Evolutionary conservation across 306 rosid genomes (phyloP).

Genomic region (Citrullus colocynthis): DNA sequence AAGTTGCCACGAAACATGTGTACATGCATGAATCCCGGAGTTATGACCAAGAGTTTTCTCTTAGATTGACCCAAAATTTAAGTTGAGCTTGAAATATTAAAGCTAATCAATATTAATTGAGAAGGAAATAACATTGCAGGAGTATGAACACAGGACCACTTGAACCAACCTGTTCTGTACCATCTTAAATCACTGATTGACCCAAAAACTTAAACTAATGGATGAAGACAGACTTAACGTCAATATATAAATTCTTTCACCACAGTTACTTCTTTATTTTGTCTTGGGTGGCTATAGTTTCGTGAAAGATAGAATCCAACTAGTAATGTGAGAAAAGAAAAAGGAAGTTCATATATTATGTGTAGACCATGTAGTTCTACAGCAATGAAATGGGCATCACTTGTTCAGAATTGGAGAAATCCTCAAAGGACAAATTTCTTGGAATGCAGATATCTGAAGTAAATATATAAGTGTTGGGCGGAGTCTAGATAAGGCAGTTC

Average conservation of each 20-base stretch:
- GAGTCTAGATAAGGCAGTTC: slow-evolving; percentile 4
- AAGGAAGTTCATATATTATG: background rate
- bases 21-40: background rate
- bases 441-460: background rate
- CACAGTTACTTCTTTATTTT: background rate
- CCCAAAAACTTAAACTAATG: too few species aligned
- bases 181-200: too few species aligned
- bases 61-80: background rate
- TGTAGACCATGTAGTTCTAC: background rate
- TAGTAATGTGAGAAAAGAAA: background rate
- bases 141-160: too few species aligned
- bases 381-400: background rate
- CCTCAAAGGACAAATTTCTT: background rate
- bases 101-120: too few species aligned
- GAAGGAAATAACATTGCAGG: too few species aligned
- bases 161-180: too few species aligned
- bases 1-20: background rate
- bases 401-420: background rate
- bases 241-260: background rate
- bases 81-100: too few species aligned
- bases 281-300: background rate
- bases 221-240: too few species aligned
- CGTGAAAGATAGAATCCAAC: background rate
- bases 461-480: background rate
- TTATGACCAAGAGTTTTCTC: background rate